These are phyloP conservation scores for Mycena alexandri DNA, from an alignment of 768 basidiomycete species.

Conservation along the genomic window DNA sequence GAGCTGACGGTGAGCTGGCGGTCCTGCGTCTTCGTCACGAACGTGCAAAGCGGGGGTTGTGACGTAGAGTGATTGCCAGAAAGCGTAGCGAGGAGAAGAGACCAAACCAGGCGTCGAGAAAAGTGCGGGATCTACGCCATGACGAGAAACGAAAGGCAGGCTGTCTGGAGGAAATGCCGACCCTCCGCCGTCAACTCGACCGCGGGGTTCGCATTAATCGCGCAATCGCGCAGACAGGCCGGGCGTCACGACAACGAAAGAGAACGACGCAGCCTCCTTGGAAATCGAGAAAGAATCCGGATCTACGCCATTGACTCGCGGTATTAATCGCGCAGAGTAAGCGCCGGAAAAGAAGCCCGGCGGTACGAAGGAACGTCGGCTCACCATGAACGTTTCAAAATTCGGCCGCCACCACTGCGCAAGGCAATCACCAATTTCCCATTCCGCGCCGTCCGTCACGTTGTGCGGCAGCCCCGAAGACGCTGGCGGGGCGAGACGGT, in stretches of 20 bases:
- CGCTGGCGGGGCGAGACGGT: conserved; percentile 85
- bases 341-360: conserved; percentile 8
- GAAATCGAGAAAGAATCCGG: not conserved
- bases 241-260: no score
- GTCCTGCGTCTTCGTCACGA: no score
- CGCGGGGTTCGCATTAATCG: not conserved
- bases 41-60: no score
- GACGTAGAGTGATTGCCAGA: no score
- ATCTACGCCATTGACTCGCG: conserved; percentile 9
- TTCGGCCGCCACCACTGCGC: conserved; percentile 99
- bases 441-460: conserved; percentile 82
- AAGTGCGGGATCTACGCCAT: no score
- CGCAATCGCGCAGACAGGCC: conserved; percentile 19
- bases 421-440: conserved; percentile 97
- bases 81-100: no score
- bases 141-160: no score
- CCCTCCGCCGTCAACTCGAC: no score
- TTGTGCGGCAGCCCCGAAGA: conserved; percentile 78
- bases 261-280: no score
- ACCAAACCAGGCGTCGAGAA: no score
- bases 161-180: no score
- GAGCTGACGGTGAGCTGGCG: no score
- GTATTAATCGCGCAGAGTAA: conserved; percentile 25
- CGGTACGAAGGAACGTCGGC: conserved; percentile 44
- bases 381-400: conserved; percentile 98